A percentile compares a stretch with the other conserved stretches of the same genome.
Evolutionary conservation across 768 basidiomycete species (phyloP).

Genomic region (Paxillus involutus): DNA sequence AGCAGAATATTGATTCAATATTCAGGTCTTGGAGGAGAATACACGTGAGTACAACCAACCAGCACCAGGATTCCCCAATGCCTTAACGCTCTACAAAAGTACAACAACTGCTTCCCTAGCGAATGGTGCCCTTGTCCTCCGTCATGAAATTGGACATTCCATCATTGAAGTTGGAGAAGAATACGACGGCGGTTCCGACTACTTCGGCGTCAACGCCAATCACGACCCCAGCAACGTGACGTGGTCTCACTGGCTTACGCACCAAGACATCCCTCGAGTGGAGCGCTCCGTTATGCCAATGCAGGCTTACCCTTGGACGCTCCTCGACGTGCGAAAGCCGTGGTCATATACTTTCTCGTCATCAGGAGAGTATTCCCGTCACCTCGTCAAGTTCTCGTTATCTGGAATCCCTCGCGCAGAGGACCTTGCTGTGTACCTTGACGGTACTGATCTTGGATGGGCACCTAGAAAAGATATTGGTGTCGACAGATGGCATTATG

Average conservation of each 20-base stretch:
- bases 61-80: slow-evolving; percentile 1
- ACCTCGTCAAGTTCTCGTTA: slow-evolving; percentile 69
- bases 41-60: slow-evolving; percentile 55
- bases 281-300: slow-evolving; percentile 76
- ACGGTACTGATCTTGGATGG: slow-evolving; percentile 64
- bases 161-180: slow-evolving; percentile 80
- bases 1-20: not conserved
- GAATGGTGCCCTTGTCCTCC: slow-evolving; percentile 73
- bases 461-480: slow-evolving; percentile 48
- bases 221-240: slow-evolving; percentile 45
- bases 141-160: slow-evolving; percentile 81
- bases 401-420: slow-evolving; percentile 59
- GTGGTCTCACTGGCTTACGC: slow-evolving; percentile 74
- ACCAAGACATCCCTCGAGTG: slow-evolving; percentile 37
- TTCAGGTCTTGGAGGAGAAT: slow-evolving; percentile 72
- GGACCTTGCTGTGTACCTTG: slow-evolving; percentile 59
- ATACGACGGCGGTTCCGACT: slow-evolving; percentile 76
- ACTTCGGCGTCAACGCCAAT: slow-evolving; percentile 68
- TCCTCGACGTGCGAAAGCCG: slow-evolving; percentile 58
- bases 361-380: slow-evolving; percentile 59
- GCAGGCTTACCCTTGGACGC: slow-evolving; percentile 74
- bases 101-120: slow-evolving; percentile 73
- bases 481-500: slow-evolving; percentile 76
- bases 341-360: slow-evolving; percentile 65
- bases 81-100: slow-evolving; percentile 32